phyloP scores from a whole-genome alignment of 164 flowering plant genomes.

The Annona squamosa region DNA sequence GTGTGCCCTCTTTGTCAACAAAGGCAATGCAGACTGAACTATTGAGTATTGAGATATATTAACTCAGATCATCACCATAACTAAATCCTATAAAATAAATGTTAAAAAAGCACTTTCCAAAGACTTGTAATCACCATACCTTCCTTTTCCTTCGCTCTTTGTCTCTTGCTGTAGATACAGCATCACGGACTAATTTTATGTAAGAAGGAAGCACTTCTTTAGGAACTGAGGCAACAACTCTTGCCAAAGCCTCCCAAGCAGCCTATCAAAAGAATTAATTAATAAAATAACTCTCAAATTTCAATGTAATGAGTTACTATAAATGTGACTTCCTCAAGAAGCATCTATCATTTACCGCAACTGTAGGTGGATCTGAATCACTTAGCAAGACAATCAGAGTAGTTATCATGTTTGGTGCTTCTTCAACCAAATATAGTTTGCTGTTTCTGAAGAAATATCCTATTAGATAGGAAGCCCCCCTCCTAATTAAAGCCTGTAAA shows the following conservation, averaged over 20 bases:
- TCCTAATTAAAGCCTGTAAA: conserved; percentile 66
- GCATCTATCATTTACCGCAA: conserved; percentile 39
- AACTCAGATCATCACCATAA: neutral
- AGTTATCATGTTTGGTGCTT: conserved; percentile 85
- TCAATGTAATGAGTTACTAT: neutral
- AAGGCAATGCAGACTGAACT: neutral
- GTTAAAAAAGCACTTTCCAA: neutral
- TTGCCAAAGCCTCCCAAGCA: conserved; percentile 94
- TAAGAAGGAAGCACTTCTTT: conserved; percentile 90
- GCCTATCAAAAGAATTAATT: conserved; percentile 31
- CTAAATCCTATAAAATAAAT: neutral
- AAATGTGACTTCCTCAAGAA: neutral
- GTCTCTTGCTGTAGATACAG: conserved; percentile 86
- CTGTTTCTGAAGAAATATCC: conserved; percentile 92
- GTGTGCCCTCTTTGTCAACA: too few relatives aligned
- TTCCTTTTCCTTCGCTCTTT: conserved; percentile 89
- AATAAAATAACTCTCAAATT: conserved; percentile 4
- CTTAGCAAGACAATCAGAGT: conserved; percentile 79
- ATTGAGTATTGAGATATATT: neutral
- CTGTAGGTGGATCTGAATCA: conserved; percentile 80
- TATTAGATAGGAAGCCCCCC: conserved; percentile 69
- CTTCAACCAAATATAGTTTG: conserved; percentile 89
- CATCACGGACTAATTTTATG: conserved; percentile 90
- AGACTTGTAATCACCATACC: conserved; percentile 23
- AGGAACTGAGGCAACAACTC: conserved; percentile 78